Evolutionary conservation across 768 basidiomycete genomes (phyloP), one percentile per base, ranked within the genome.

Genomic region (Nidularia pulvinata): DNA sequence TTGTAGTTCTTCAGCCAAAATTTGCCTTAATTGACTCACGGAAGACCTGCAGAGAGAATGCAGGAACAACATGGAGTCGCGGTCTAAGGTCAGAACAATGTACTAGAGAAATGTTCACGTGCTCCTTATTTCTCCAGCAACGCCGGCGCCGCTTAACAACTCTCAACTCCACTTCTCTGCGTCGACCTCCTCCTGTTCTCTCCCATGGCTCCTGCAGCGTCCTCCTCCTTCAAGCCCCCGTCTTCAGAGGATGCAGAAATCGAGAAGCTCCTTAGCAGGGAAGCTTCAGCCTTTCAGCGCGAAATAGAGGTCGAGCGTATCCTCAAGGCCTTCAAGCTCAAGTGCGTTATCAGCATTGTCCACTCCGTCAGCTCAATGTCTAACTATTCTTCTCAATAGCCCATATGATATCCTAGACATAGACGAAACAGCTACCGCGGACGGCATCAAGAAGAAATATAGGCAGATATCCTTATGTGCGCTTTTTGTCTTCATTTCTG

Each of bases 321-420:
- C 58, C 75, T 98, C 48, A 89, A 86, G 61, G 88, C 95, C 0
- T 98, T 99, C 83, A 98, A 94, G 69, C 81, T 98, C 61, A 99
- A 98, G 95, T 96, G 54, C 59, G 85, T 72, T 30, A 33, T 32
- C 33, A 16, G 7, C 9, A 11, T 46, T 44, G 37, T 13, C 7
- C 51, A 7, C 16, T 33, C n/a, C n/a, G n/a, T n/a, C 33, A 51
- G 33, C 33, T 33, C 9, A n/a, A 10, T 46, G 16, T 47, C 30
- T 52, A 47, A 35, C 49, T 53, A 48, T 58, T 33, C 37, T 33
- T 30, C 33, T 39, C 22, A 9, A 34, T 50, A 96, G 94, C 67
- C 93, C 97, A 37, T 99, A 98, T 70, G 96, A 98, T 67, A 87
- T 95, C 53, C 75, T 99, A 59, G 88, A 93, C 73, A 77, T 99